Base-by-base conservation (phyloP, 352 stramenopile genomes). In the Paralagenidium karlingii region DNA sequence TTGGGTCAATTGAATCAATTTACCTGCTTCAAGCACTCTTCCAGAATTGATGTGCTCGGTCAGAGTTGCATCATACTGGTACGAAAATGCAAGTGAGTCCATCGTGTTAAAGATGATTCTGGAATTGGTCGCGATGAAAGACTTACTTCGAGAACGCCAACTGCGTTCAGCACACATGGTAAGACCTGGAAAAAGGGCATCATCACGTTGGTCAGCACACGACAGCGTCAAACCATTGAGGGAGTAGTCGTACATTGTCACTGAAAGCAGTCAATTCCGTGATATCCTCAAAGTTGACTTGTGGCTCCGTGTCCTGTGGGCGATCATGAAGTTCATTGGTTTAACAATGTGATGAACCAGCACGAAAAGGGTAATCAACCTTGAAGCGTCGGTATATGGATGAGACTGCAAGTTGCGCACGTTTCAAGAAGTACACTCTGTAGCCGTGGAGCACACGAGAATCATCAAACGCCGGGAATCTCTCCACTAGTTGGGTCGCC, bases 381-480 rank as follows among this genome's bases (percentile, higher is more conserved):
- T 73, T 62, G 43, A 87, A 90, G 24, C 73, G 76, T 18, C 65
- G 66, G 38, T 85, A 60, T 16, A 87, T 48, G 13, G 44, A 68
- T 4, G 49, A 48, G 16, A 66, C 63, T 3, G 52, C 58, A 16
- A 86, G 54, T 51, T 90, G 76, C 26, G 59, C 73, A 11, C 75
- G 69, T 53, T 90, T 90, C 38, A 83, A 53, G 38, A 90, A 53
- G 25, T 63, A 82, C 6, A 75, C 55, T 19, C 61, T 57, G 16
- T 56, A 57, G 34, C 62, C 68, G 29, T 64, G 54, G 31, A 60
- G 53, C 34, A 65, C 56, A 4, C 58, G 62, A 47, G 67, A 57
- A 50, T 90, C 76, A 34, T 80, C 68, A 41, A 90, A 90, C 7
- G 64, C 63, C 13, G 73, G 59, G 51, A 90, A 90, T 1, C 57